Conservation (phyloP, 139 green algal species). For the Edaphochlamys debaryana region DNA sequence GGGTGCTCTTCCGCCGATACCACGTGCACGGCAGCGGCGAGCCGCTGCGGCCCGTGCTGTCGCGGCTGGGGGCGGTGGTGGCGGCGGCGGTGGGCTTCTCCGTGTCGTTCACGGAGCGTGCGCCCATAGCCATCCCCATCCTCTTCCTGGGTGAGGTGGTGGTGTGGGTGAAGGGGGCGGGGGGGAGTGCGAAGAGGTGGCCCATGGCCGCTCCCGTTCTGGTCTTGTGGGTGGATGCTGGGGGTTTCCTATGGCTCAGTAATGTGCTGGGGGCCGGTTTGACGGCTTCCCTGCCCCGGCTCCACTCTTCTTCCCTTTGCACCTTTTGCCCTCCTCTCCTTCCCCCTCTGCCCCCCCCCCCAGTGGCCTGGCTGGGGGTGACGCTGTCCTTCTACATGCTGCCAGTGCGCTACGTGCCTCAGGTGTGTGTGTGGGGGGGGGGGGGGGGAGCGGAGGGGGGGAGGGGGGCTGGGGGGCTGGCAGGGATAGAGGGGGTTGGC, state of each 20-base stretch:
- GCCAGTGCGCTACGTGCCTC: constrained; percentile 47
- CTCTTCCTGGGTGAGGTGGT: constrained; percentile 48
- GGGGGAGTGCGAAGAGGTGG: not conserved
- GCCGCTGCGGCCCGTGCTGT: constrained; percentile 42
- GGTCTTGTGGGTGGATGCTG: too few species aligned
- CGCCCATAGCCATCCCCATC: not conserved
- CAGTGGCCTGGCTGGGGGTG: constrained; percentile 39
- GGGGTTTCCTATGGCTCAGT: too few species aligned
- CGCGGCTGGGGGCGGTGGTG: constrained; percentile 45
- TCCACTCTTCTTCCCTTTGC: too few species aligned
- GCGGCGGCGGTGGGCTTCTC: constrained; percentile 15
- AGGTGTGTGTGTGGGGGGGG: constrained; percentile 12
- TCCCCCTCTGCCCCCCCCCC: not conserved
- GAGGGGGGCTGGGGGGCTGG: too few species aligned
- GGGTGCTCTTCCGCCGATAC: constrained; percentile 66
- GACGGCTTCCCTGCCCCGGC: too few species aligned
- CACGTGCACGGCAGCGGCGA: constrained; percentile 49
- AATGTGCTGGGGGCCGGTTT: too few species aligned
- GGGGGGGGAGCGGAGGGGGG: not conserved
- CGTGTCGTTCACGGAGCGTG: constrained; percentile 33
- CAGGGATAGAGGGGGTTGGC: too few species aligned
- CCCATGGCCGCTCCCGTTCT: too few species aligned
- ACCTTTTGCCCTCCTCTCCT: not conserved
- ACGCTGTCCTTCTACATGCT: constrained; percentile 53
- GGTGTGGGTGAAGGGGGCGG: not conserved